phyloP scores from a whole-genome alignment of 139 green algal species.

The Raphidocelis subcapitata region DNA sequence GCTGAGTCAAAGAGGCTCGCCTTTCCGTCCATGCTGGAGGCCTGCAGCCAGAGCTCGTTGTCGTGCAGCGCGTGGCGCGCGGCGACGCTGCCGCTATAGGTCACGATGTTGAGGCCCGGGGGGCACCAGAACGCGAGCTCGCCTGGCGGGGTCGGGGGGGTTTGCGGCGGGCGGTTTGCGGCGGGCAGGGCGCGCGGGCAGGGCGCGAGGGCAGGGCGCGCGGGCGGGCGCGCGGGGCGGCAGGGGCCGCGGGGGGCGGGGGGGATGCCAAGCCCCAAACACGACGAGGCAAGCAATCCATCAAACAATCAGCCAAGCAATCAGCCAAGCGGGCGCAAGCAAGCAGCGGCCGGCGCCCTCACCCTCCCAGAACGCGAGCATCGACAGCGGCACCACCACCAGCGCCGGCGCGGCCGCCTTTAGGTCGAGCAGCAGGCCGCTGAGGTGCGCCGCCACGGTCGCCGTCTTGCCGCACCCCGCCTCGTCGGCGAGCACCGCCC shows the following conservation, averaged over 20 bases:
- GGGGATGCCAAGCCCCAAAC: too few species aligned
- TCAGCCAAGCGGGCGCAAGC: too few species aligned
- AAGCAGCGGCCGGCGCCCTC: conserved; percentile 15
- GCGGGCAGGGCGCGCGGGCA: too few species aligned
- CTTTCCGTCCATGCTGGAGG: conserved; percentile 59
- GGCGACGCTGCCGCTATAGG: conserved; percentile 52
- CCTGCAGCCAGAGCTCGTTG: conserved; percentile 82
- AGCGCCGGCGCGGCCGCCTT: conserved; percentile 54
- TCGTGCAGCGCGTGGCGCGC: conserved; percentile 62
- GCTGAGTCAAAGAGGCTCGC: too few species aligned
- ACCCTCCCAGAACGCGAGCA: conserved; percentile 71
- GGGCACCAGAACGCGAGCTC: conserved; percentile 52
- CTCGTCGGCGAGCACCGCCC: conserved; percentile 72
- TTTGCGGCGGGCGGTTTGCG: too few species aligned
- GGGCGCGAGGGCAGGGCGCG: too few species aligned
- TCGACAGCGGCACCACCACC: conserved; percentile 54
- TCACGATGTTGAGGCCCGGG: conserved; percentile 46
- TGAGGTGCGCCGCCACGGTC: conserved; percentile 59
- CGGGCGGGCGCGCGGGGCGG: too few species aligned
- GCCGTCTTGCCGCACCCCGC: conserved; percentile 71
- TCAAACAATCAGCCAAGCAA: too few species aligned
- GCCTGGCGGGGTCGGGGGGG: conserved; percentile 8
- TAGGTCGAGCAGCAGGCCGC: conserved; percentile 54
- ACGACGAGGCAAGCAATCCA: too few species aligned
- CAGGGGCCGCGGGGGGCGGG: too few species aligned